Evolutionary conservation across 2,329 filamentous ascomycete species (phyloP).

Genomic region (Bipolaris zeicola): DNA sequence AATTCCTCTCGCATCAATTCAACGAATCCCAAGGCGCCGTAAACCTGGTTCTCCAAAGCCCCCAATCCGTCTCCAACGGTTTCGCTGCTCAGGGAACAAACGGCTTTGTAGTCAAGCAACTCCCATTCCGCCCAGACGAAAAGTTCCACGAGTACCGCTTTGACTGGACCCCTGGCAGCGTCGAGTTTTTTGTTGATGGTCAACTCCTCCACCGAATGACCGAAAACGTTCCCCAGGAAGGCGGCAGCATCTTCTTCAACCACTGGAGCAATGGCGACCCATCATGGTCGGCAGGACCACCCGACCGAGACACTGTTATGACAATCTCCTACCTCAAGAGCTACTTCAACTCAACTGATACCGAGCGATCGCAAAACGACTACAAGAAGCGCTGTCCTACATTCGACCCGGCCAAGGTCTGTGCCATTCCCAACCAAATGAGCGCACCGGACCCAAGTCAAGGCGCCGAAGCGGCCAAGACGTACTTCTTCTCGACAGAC

Average conservation of each 20-base stretch:
- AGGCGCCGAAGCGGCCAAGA: constrained; percentile 36
- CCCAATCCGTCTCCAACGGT: constrained; percentile 61
- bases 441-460: constrained; percentile 34
- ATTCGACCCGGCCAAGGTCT: constrained; percentile 37
- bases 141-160: constrained; percentile 80
- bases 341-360: constrained; percentile 74
- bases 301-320: constrained; percentile 64
- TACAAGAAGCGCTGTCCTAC: constrained; percentile 41
- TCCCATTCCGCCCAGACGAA: constrained; percentile 69
- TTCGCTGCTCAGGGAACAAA: constrained; percentile 67
- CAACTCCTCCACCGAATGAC: constrained; percentile 62
- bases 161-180: constrained; percentile 68
- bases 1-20: constrained; percentile 74
- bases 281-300: constrained; percentile 74
- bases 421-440: constrained; percentile 43
- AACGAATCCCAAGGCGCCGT: constrained; percentile 63
- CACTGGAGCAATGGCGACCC: constrained; percentile 80
- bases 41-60: constrained; percentile 77
- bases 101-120: constrained; percentile 62
- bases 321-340: constrained; percentile 74
- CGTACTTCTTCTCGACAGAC: constrained; percentile 45
- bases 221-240: constrained; percentile 61
- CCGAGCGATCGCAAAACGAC: constrained; percentile 32
- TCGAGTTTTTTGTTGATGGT: constrained; percentile 73
- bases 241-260: constrained; percentile 72